A percentile compares a stretch with the other conserved stretches of the same genome.
Evolutionary conservation across 495 filamentous ascomycete genomes (phyloP).

Genomic region (Penicillium macrosclerotiorum): DNA sequence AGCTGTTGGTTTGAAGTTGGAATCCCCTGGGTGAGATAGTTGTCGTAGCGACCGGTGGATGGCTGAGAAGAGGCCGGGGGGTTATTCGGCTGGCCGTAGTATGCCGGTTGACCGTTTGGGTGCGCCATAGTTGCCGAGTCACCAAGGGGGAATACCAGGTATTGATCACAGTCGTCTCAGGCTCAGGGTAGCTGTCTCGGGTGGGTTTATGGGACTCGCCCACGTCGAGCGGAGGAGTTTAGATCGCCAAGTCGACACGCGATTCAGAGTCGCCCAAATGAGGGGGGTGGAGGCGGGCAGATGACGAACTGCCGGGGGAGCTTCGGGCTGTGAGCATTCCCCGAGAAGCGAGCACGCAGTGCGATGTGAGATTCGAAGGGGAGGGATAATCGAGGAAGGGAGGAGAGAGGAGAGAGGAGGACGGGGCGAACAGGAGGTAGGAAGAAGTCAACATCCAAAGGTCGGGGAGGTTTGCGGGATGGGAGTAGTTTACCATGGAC

Average conservation of each 20-base stretch:
- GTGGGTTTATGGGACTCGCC: too few relatives aligned
- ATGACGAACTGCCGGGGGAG: constrained; percentile 11
- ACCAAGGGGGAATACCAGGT: not conserved
- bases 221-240: not conserved
- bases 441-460: too few relatives aligned
- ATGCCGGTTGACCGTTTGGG: constrained; percentile 46
- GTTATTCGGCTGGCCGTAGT: constrained; percentile 42
- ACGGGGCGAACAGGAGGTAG: not conserved
- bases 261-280: constrained; percentile 10
- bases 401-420: not conserved
- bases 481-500: constrained; percentile 3
- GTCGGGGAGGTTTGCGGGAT: not conserved
- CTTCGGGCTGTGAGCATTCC: constrained; percentile 10
- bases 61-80: constrained; percentile 26
- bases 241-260: not conserved
- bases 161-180: not conserved
- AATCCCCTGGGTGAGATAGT: constrained; percentile 18
- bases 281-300: constrained; percentile 19
- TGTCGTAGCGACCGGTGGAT: constrained; percentile 19
- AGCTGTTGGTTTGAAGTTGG: constrained; percentile 28
- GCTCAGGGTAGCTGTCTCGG: too few relatives aligned
- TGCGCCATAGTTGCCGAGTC: constrained; percentile 42
- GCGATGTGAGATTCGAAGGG: not conserved
- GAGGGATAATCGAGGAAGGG: not conserved
- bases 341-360: constrained; percentile 1